phyloP scores from a whole-genome alignment of 2,329 filamentous ascomycete genomes.

The Sphaerulina vaccinii region DNA sequence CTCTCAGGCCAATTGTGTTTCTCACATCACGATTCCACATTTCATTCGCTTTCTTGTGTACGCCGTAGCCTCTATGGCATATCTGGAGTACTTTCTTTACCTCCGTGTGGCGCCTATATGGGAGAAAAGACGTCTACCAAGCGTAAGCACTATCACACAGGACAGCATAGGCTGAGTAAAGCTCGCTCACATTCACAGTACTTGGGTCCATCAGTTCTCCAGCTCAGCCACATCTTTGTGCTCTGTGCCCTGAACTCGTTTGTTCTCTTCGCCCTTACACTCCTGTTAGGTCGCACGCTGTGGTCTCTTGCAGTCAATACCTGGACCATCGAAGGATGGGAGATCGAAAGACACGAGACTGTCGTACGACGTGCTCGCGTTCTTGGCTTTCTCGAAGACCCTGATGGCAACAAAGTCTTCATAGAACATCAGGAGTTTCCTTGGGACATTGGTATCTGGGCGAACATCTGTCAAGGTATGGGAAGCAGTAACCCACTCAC shows the following conservation, averaged over 20 bases:
- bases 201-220: slow-evolving; percentile 63
- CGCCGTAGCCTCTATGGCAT: slow-evolving; percentile 61
- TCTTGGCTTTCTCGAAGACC: slow-evolving; percentile 56
- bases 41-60: slow-evolving; percentile 77
- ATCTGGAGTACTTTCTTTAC: slow-evolving; percentile 62
- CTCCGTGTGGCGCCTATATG: slow-evolving; percentile 61
- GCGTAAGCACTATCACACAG: slow-evolving; percentile 45
- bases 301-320: slow-evolving; percentile 66
- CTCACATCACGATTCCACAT: slow-evolving; percentile 76
- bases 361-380: slow-evolving; percentile 46
- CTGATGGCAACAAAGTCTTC: slow-evolving; percentile 54
- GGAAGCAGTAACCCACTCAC: slow-evolving; percentile 62
- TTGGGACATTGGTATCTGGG: slow-evolving; percentile 74
- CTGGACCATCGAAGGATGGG: slow-evolving; percentile 81
- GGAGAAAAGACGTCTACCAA: slow-evolving; percentile 64
- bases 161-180: background rate
- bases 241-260: slow-evolving; percentile 59
- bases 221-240: slow-evolving; percentile 62
- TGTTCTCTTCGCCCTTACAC: slow-evolving; percentile 60
- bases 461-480: slow-evolving; percentile 74
- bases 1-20: slow-evolving; percentile 67
- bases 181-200: slow-evolving; percentile 48
- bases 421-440: slow-evolving; percentile 72
- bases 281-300: slow-evolving; percentile 64
- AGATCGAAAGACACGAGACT: slow-evolving; percentile 50